These are phyloP conservation scores for Sisymbrium altissimum DNA, from an alignment of 345 rosid genomes.

Conservation along the genomic window DNA sequence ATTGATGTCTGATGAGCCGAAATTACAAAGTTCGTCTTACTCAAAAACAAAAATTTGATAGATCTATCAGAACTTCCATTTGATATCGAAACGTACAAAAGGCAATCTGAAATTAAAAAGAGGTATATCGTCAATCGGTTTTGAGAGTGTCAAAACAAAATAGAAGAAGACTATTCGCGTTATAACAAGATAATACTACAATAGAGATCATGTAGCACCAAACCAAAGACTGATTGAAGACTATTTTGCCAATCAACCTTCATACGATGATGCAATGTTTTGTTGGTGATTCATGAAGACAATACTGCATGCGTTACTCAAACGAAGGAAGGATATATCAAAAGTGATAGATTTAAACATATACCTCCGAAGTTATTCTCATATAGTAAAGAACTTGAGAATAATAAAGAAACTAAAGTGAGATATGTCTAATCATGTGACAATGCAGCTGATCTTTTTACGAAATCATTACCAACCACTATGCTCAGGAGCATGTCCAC, in stretches of 20 bases:
- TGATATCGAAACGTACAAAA: neutral
- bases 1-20: neutral
- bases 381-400: no score
- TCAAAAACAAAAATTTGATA: neutral
- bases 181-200: neutral
- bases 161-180: neutral
- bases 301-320: no score
- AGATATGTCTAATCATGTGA: no score
- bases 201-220: neutral
- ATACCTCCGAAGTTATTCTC: no score
- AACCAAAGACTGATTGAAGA: neutral
- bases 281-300: neutral
- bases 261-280: neutral
- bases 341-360: no score
- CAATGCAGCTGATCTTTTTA: no score
- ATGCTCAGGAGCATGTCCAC: no score
- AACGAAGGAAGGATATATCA: no score
- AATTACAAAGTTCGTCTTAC: neutral
- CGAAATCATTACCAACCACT: no score
- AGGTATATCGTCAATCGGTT: neutral
- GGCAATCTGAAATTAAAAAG: neutral
- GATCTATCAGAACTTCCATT: neutral
- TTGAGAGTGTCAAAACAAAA: neutral
- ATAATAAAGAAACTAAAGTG: no score
- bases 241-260: neutral